A percentile compares a stretch with the other conserved stretches of the same genome.
These are phyloP conservation scores for Phlebiopsis gigantea DNA, from an alignment of 768 basidiomycete species.

Conservation along the genomic window DNA sequence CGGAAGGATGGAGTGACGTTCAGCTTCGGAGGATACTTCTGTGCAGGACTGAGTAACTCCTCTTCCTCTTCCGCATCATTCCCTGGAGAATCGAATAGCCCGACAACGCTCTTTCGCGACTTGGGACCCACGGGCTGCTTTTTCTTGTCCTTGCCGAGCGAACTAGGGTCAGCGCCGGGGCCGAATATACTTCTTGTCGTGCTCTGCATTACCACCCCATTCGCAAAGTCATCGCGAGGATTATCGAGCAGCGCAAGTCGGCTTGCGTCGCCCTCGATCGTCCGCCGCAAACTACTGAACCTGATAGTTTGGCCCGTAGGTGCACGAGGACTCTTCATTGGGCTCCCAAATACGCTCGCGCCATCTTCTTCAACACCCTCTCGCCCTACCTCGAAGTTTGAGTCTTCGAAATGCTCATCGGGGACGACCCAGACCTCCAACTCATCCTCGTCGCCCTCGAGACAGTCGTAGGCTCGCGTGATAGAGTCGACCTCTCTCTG, in stretches of 20 bases:
- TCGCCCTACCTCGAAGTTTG: constrained; percentile 5
- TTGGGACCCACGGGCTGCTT: constrained; percentile 14
- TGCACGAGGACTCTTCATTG: constrained; percentile 6
- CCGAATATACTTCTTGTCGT: constrained; percentile 19
- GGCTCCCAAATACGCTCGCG: constrained; percentile 7
- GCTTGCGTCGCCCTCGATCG: constrained; percentile 32
- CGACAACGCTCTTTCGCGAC: constrained; percentile 51
- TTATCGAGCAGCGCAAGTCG: constrained; percentile 10
- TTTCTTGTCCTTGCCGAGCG: background rate
- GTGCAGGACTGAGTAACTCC: background rate
- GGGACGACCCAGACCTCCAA: constrained; percentile 44
- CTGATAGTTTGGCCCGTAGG: constrained; percentile 36
- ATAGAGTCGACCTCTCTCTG: constrained; percentile 72
- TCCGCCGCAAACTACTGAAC: constrained; percentile 43
- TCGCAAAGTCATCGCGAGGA: constrained; percentile 18
- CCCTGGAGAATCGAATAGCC: constrained; percentile 47
- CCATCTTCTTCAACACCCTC: background rate
- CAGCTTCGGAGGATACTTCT: constrained; percentile 12
- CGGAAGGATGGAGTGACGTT: constrained; percentile 15
- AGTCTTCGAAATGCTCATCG: constrained; percentile 27
- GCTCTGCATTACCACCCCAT: constrained; percentile 23
- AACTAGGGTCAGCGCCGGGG: background rate
- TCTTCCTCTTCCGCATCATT: background rate
- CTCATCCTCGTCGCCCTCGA: constrained; percentile 52
- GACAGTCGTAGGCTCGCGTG: constrained; percentile 60